Percentiles rank a stretch among this genome's conserved stretches.
Evolutionary conservation across 2,329 filamentous ascomycete species (phyloP).

Genomic region (Orbilia ellipsospora): DNA sequence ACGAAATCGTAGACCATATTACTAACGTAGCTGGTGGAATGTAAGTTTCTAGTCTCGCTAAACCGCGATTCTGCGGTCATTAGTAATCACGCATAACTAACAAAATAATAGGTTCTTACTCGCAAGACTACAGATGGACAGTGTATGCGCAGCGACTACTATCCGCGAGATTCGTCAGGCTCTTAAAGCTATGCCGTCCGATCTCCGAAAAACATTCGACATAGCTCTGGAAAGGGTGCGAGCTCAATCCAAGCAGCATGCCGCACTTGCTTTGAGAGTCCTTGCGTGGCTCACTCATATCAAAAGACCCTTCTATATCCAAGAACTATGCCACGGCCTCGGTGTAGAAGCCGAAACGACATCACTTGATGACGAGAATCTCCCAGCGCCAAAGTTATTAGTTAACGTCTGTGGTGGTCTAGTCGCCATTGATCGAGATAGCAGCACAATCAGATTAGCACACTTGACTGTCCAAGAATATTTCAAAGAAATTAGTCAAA

Average conservation of each 20-base stretch:
- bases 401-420: conserved; percentile 46
- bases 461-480: conserved; percentile 43
- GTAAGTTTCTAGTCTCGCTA: conserved; percentile 9
- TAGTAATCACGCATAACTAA: background rate
- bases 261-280: conserved; percentile 26
- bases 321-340: conserved; percentile 35
- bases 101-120: conserved; percentile 19
- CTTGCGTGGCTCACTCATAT: conserved; percentile 39
- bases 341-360: conserved; percentile 33
- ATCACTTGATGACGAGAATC: conserved; percentile 31
- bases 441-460: conserved; percentile 28
- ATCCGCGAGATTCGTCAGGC: conserved; percentile 40
- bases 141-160: conserved; percentile 30
- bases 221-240: conserved; percentile 30
- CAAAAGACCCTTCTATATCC: conserved; percentile 25
- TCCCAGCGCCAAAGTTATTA: conserved; percentile 35
- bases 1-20: conserved; percentile 45
- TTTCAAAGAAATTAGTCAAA: conserved; percentile 23
- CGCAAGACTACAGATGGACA: conserved; percentile 39
- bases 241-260: conserved; percentile 39
- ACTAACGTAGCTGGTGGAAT: conserved; percentile 34
- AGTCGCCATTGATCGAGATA: conserved; percentile 34
- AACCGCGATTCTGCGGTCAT: too few relatives aligned
- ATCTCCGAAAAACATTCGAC: conserved; percentile 45
- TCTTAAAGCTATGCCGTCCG: conserved; percentile 42